Evolutionary conservation across 1,284 basidiomycete species (phyloP).

Genomic region (Singerocomus inundabilis): DNA sequence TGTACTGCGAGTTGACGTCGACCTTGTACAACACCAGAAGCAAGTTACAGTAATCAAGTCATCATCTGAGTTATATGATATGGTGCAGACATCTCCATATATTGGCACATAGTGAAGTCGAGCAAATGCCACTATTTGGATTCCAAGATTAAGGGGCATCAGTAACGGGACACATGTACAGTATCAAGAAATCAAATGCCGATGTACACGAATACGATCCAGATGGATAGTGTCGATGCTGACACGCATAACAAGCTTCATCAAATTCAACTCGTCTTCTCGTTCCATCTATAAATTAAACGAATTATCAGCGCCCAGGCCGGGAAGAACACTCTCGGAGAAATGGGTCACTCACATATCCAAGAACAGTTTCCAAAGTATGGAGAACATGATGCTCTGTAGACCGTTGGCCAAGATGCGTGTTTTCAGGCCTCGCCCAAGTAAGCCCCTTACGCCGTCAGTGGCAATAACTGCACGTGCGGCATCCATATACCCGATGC

Average conservation of each 20-base stretch:
- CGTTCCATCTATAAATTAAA: conserved; percentile 36
- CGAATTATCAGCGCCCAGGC: neutral
- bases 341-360: conserved; percentile 61
- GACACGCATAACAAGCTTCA: neutral
- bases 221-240: neutral
- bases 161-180: neutral
- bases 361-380: conserved; percentile 83
- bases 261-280: conserved; percentile 33
- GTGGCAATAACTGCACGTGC: conserved; percentile 62
- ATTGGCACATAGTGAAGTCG: too few species aligned
- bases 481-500: conserved; percentile 72
- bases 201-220: neutral
- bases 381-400: conserved; percentile 82
- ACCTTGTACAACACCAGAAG: too few species aligned
- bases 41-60: too few species aligned
- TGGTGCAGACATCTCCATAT: too few species aligned
- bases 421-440: conserved; percentile 83
- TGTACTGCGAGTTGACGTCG: too few species aligned
- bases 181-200: neutral
- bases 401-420: conserved; percentile 82
- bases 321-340: neutral
- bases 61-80: too few species aligned
- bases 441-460: conserved; percentile 66
- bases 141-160: neutral
- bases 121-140: too few species aligned